These are phyloP conservation scores for Aureobasidium sp. DNA, from an alignment of 2,329 filamentous ascomycete genomes.

Conservation along the genomic window DNA sequence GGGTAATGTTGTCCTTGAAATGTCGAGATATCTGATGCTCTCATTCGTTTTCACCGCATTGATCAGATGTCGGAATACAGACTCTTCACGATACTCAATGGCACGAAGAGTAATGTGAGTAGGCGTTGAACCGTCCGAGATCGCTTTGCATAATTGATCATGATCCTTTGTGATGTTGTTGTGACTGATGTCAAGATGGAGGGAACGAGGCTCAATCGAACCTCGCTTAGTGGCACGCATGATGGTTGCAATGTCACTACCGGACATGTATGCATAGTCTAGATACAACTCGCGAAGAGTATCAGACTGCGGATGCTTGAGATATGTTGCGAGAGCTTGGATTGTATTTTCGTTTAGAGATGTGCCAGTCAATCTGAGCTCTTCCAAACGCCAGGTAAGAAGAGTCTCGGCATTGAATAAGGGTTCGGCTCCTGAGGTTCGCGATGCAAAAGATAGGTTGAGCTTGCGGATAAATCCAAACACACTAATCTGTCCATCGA, in stretches of 20 bases:
- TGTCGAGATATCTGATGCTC: slow-evolving; percentile 55
- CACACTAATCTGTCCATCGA: slow-evolving; percentile 57
- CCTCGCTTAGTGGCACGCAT: slow-evolving; percentile 52
- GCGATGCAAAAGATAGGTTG: slow-evolving; percentile 55
- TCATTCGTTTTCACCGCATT: slow-evolving; percentile 54
- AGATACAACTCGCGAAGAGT: slow-evolving; percentile 53
- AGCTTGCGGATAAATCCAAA: slow-evolving; percentile 59
- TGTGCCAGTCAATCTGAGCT: slow-evolving; percentile 56
- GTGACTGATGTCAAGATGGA: slow-evolving; percentile 59
- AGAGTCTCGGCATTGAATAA: slow-evolving; percentile 59
- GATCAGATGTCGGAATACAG: slow-evolving; percentile 54
- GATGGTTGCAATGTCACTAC: slow-evolving; percentile 55
- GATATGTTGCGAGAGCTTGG: slow-evolving; percentile 54
- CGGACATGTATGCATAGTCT: slow-evolving; percentile 58
- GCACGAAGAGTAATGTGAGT: slow-evolving; percentile 57
- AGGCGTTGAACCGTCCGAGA: slow-evolving; percentile 46
- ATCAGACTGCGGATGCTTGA: slow-evolving; percentile 44
- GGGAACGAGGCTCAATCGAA: slow-evolving; percentile 42
- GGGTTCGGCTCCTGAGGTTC: slow-evolving; percentile 53
- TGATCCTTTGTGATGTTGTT: slow-evolving; percentile 49
- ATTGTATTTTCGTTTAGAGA: slow-evolving; percentile 54
- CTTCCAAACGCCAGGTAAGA: slow-evolving; percentile 57
- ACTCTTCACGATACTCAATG: slow-evolving; percentile 59
- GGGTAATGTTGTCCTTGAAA: slow-evolving; percentile 61
- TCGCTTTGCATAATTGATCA: slow-evolving; percentile 43